These are phyloP conservation scores for Pseudocercospora vitis DNA, from an alignment of 2,329 filamentous ascomycete genomes.

Conservation along the genomic window DNA sequence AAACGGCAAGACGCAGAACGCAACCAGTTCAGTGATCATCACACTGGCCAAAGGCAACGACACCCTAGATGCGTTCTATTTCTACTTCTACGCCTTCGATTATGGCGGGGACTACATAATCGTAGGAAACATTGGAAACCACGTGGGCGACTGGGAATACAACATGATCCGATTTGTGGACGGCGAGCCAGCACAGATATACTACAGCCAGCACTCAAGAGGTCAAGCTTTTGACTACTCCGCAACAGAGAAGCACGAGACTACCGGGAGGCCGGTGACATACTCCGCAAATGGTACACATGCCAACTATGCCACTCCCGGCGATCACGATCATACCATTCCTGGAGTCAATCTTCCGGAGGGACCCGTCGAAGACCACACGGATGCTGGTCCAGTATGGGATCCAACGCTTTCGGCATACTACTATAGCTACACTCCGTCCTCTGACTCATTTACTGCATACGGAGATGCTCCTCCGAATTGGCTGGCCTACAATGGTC, in stretches of 20 bases:
- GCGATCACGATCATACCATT: slow-evolving; percentile 63
- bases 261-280: slow-evolving; percentile 51
- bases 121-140: slow-evolving; percentile 46
- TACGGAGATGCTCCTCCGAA: slow-evolving; percentile 53
- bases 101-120: slow-evolving; percentile 47
- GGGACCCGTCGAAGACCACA: slow-evolving; percentile 56
- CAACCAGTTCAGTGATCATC: slow-evolving; percentile 55
- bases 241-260: slow-evolving; percentile 51
- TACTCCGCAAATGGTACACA: slow-evolving; percentile 64
- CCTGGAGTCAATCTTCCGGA: slow-evolving; percentile 59
- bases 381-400: slow-evolving; percentile 58
- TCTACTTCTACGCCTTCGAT: slow-evolving; percentile 60
- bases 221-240: slow-evolving; percentile 64
- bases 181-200: slow-evolving; percentile 56
- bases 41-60: slow-evolving; percentile 57
- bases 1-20: slow-evolving; percentile 52
- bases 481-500: slow-evolving; percentile 58
- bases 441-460: slow-evolving; percentile 46
- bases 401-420: slow-evolving; percentile 59
- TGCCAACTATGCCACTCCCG: slow-evolving; percentile 62
- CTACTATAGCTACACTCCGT: slow-evolving; percentile 54
- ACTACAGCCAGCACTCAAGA: slow-evolving; percentile 63
- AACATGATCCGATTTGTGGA: slow-evolving; percentile 65
- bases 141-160: slow-evolving; percentile 64
- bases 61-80: slow-evolving; percentile 61